Conservation (phyloP, 345 rosid genomes). For the Kandelia obovata region DNA sequence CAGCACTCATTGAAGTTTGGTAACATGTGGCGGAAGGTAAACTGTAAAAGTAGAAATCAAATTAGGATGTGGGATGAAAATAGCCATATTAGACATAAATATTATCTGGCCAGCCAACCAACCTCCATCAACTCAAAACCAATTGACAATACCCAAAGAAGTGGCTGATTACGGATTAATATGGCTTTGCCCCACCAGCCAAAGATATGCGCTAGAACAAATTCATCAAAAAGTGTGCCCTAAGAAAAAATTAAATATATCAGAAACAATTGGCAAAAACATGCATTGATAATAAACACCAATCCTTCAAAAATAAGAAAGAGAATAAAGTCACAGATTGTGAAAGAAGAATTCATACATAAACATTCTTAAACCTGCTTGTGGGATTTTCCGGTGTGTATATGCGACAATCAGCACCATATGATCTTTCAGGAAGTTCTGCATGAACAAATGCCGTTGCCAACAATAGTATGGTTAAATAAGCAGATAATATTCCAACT, state of each 20-base stretch:
- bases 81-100: neutral
- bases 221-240: slow-evolving; percentile 93
- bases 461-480: neutral
- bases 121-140: slow-evolving; percentile 99
- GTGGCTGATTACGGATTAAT: slow-evolving; percentile 88
- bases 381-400: slow-evolving; percentile 78
- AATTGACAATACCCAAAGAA: slow-evolving; percentile 93
- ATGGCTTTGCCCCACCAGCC: slow-evolving; percentile 99
- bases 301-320: slow-evolving; percentile 8
- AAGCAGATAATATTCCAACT: slow-evolving; percentile 3
- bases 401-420: slow-evolving; percentile 94
- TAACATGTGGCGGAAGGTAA: slow-evolving; percentile 94
- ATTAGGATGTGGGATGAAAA: slow-evolving; percentile 10
- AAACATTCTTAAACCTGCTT: slow-evolving; percentile 99
- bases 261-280: slow-evolving; percentile 6
- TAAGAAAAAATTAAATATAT: slow-evolving; percentile 26
- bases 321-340: slow-evolving; percentile 19
- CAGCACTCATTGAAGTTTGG: slow-evolving; percentile 99
- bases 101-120: slow-evolving; percentile 14
- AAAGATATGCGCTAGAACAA: slow-evolving; percentile 93
- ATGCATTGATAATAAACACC: neutral
- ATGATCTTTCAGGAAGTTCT: slow-evolving; percentile 98
- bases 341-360: slow-evolving; percentile 86
- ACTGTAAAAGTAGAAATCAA: slow-evolving; percentile 42
- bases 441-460: slow-evolving; percentile 25